Evolutionary conservation across 345 rosid genomes (phyloP).

Genomic region (Melaleuca quinquenervia): DNA sequence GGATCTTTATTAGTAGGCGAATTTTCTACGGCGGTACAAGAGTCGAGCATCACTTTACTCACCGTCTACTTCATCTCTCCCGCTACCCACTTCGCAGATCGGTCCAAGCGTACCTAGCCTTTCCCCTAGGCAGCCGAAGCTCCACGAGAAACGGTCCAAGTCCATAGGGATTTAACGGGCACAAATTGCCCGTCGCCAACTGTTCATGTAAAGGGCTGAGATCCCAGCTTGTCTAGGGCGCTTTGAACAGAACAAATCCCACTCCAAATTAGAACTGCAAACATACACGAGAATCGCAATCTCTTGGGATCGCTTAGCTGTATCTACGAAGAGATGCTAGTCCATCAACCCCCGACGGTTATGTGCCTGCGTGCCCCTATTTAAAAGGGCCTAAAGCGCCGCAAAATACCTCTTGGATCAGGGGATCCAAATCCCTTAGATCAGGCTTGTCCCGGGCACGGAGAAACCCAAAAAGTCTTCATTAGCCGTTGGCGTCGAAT

Average conservation of each 20-base stretch:
- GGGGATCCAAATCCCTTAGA: no score
- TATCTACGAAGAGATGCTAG: neutral
- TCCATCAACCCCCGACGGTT: neutral
- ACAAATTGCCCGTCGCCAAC: no score
- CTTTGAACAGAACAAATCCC: no score
- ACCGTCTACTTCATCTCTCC: neutral
- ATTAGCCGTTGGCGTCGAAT: neutral
- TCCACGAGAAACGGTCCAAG: no score
- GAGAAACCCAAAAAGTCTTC: neutral
- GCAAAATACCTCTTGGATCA: no score
- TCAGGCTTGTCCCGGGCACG: neutral
- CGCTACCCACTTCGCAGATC: neutral
- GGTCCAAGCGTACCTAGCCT: neutral
- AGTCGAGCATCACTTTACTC: neutral
- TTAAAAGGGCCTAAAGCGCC: neutral
- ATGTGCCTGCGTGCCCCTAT: neutral
- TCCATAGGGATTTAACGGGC: no score
- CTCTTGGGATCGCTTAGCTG: neutral
- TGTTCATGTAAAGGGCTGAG: no score
- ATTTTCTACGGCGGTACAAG: neutral
- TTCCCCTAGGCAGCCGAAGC: neutral
- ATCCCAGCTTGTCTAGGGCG: no score
- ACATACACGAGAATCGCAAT: neutral
- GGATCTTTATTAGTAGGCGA: neutral
- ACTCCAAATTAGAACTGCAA: no score